Conservation (phyloP, 768 basidiomycete species). For the Mycena venus region DNA sequence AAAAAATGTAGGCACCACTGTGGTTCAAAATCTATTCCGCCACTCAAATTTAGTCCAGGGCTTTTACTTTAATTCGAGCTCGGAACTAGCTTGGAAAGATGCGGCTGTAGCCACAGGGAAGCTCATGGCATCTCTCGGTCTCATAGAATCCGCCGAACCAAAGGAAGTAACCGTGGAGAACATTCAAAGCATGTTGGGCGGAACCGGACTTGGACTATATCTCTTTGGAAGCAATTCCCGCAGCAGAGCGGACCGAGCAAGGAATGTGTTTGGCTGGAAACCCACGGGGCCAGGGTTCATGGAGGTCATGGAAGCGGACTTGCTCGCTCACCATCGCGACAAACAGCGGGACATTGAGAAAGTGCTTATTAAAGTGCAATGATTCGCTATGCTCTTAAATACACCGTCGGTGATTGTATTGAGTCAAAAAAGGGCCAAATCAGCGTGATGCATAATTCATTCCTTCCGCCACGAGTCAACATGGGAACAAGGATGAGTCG, state of each 20-base stretch:
- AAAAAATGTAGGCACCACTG: conserved; percentile 10
- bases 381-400: too few relatives aligned
- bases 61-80: conserved; percentile 20
- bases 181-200: not conserved
- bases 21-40: not conserved
- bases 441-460: too few relatives aligned
- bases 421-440: too few relatives aligned
- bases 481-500: too few relatives aligned
- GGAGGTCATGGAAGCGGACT: conserved; percentile 17
- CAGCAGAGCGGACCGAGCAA: conserved; percentile 18
- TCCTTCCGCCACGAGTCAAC: too few relatives aligned
- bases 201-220: not conserved
- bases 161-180: not conserved
- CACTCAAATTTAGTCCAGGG: not conserved
- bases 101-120: conserved; percentile 10
- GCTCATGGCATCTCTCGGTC: conserved; percentile 15
- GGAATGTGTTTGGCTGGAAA: conserved; percentile 14
- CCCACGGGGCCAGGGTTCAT: not conserved
- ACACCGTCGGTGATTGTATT: too few relatives aligned
- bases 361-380: not conserved
- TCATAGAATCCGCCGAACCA: conserved; percentile 14
- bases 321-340: conserved; percentile 8
- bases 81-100: conserved; percentile 22
- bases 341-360: not conserved
- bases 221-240: conserved; percentile 21